A percentile compares a stretch with the other conserved stretches of the same genome.
Conservation (phyloP, 2,329 filamentous ascomycete genomes). For the Apiospora marii region DNA sequence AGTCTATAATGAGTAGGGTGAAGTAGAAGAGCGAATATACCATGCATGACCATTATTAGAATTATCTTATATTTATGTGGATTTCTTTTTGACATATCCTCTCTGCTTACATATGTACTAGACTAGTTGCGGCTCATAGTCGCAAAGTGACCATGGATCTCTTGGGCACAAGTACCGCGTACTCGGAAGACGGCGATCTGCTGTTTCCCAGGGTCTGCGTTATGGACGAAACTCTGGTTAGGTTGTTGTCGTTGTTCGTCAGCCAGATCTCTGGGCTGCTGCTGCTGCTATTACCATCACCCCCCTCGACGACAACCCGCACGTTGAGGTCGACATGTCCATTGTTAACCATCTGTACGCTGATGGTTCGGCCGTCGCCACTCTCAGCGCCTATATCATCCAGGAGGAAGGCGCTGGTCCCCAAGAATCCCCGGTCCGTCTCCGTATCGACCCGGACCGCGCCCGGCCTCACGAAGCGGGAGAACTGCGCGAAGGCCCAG, state of each 20-base stretch:
- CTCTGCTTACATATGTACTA: not conserved
- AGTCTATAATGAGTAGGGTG: slow-evolving; percentile 95
- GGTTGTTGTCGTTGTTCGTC: slow-evolving; percentile 20
- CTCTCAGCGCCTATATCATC: slow-evolving; percentile 35
- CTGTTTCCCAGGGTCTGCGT: not conserved
- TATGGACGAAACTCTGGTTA: not conserved
- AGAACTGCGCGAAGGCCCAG: slow-evolving; percentile 24
- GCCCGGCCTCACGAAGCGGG: slow-evolving; percentile 22
- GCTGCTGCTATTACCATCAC: not conserved
- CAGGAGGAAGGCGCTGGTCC: slow-evolving; percentile 17
- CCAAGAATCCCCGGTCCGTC: not conserved
- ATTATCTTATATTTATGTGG: not conserved
- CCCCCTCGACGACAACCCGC: not conserved
- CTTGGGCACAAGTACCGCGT: not conserved
- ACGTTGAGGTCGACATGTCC: slow-evolving; percentile 8
- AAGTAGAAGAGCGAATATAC: slow-evolving; percentile 58
- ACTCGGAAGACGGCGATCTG: not conserved
- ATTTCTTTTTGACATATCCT: not conserved
- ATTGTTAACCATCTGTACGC: slow-evolving; percentile 18
- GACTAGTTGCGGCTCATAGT: not conserved
- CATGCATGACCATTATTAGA: not conserved
- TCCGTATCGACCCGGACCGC: slow-evolving; percentile 12
- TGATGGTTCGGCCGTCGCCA: not conserved
- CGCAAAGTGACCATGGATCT: slow-evolving; percentile 10
- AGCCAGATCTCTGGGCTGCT: slow-evolving; percentile 1